A percentile compares a stretch with the other conserved stretches of the same genome.
These are phyloP conservation scores for Triticum dicoccoides DNA, from an alignment of 176 grass and related monocot species.

Conservation along the genomic window DNA sequence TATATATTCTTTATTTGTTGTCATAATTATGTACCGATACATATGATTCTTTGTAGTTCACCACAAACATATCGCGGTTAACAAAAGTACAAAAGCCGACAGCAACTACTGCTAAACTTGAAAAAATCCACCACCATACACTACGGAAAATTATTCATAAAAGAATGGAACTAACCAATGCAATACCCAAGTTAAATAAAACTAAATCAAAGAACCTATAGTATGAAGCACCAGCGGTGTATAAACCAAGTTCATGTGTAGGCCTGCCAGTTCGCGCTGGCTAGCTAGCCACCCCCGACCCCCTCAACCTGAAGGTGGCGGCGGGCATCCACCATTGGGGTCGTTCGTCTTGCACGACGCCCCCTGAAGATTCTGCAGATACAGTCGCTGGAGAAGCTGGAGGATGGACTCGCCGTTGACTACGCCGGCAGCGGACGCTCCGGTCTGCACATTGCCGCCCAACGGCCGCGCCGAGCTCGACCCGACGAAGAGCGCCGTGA, in stretches of 20 bases:
- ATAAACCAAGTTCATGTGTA: not conserved
- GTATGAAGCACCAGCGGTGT: not conserved
- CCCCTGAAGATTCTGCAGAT: slow-evolving; percentile 36
- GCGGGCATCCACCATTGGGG: slow-evolving; percentile 30
- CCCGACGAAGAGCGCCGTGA: slow-evolving; percentile 2
- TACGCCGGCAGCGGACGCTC: not conserved
- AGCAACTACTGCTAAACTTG: not conserved
- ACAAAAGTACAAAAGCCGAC: not conserved
- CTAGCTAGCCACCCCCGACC: not conserved
- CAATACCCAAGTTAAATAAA: not conserved
- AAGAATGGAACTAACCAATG: not conserved
- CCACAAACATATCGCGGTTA: not conserved
- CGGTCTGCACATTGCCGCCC: not conserved
- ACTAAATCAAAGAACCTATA: not conserved
- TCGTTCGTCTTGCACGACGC: slow-evolving; percentile 35
- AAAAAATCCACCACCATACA: not conserved
- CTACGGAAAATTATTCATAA: not conserved
- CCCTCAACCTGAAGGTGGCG: not conserved
- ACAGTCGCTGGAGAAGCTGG: slow-evolving; percentile 28
- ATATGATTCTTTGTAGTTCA: too few relatives aligned
- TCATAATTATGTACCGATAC: too few relatives aligned
- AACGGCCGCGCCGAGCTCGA: slow-evolving; percentile 40
- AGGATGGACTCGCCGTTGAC: slow-evolving; percentile 22
- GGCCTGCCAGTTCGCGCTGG: not conserved
- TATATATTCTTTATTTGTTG: too few relatives aligned